phyloP scores from a whole-genome alignment of 2,329 filamentous ascomycete genomes.

The Pseudocercospora macadamiae region DNA sequence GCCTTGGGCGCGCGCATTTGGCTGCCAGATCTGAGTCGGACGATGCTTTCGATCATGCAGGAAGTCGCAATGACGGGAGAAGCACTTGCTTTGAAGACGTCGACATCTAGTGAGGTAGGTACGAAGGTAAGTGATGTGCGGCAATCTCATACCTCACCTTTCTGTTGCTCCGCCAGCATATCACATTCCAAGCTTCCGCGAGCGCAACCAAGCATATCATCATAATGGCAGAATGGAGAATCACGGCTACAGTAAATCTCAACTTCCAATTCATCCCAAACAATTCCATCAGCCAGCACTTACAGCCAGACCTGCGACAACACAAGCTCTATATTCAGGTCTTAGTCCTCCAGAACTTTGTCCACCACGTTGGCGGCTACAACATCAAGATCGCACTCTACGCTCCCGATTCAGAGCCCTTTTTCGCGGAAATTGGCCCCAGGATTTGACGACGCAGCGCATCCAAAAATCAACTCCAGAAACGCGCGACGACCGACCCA shows the following conservation, averaged over 20 bases:
- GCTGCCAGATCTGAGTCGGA: too few relatives aligned
- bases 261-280: constrained; percentile 19
- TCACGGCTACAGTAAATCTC: constrained; percentile 7
- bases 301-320: constrained; percentile 12
- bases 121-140: not conserved
- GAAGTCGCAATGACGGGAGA: not conserved
- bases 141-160: not conserved
- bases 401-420: constrained; percentile 24
- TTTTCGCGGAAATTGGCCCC: constrained; percentile 22
- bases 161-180: constrained; percentile 24
- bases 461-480: not conserved
- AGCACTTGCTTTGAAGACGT: not conserved
- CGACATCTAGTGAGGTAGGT: constrained; percentile 8
- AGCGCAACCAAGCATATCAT: too few relatives aligned
- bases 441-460: not conserved
- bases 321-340: not conserved
- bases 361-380: constrained; percentile 25
- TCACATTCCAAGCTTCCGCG: constrained; percentile 14
- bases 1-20: too few relatives aligned
- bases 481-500: not conserved
- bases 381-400: constrained; percentile 14
- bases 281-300: constrained; percentile 14
- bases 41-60: too few relatives aligned
- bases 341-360: constrained; percentile 21
- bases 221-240: constrained; percentile 10